These are phyloP conservation scores for Verticillium nubilum DNA, from an alignment of 2,329 filamentous ascomycete species.

Conservation along the genomic window DNA sequence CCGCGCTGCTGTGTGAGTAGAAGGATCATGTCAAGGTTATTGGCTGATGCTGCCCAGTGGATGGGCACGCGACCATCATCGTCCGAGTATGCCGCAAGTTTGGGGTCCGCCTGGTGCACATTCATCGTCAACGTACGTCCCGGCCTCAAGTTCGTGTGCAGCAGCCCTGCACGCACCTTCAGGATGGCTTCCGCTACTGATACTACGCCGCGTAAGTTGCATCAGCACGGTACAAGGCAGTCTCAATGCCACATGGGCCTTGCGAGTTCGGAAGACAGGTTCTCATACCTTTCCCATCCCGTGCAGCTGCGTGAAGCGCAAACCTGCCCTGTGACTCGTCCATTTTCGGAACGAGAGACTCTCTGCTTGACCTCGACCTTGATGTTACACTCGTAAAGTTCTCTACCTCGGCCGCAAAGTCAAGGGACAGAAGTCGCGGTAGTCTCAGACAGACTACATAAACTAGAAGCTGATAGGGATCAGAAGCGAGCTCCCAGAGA, in stretches of 20 bases:
- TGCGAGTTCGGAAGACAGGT: not conserved
- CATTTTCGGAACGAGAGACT: too few relatives aligned
- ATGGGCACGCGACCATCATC: conserved; percentile 85
- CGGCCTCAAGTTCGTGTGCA: conserved; percentile 24
- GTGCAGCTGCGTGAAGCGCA: conserved; percentile 79
- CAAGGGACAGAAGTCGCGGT: too few relatives aligned
- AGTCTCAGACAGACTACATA: too few relatives aligned
- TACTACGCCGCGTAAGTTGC: conserved; percentile 43
- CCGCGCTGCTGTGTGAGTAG: conserved; percentile 63
- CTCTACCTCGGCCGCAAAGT: too few relatives aligned
- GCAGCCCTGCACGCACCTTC: conserved; percentile 15
- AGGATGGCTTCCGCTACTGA: conserved; percentile 60
- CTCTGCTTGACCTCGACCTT: too few relatives aligned
- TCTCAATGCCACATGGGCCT: not conserved
- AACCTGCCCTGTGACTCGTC: conserved; percentile 54
- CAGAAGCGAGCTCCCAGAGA: too few relatives aligned
- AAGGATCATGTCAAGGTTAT: conserved; percentile 68
- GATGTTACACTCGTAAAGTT: too few relatives aligned
- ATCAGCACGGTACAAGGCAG: not conserved
- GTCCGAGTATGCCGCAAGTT: conserved; percentile 66
- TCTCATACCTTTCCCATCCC: conserved; percentile 74
- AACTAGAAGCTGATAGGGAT: too few relatives aligned
- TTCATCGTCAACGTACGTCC: not conserved
- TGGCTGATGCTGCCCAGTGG: conserved; percentile 90
- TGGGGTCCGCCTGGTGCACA: conserved; percentile 63